These are phyloP conservation scores for Wickerhamomyces xylosicus DNA, from an alignment of 805 yeast genomes.

Conservation along the genomic window DNA sequence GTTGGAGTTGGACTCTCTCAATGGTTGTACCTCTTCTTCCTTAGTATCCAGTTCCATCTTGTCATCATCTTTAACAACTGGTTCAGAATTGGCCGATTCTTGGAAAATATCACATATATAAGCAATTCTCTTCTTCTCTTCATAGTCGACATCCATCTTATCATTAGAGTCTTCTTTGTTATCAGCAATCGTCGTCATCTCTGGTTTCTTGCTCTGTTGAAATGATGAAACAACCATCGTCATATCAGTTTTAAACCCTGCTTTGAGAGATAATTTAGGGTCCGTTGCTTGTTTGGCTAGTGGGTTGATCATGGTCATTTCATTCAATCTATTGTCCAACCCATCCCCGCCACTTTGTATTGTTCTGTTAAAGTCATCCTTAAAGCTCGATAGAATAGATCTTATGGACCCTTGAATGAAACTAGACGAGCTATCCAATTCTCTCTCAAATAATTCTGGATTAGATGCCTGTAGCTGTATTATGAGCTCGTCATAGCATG, in stretches of 20 bases:
- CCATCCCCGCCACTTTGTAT: neutral
- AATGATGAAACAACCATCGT: slow-evolving; percentile 26
- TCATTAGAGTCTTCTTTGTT: slow-evolving; percentile 1
- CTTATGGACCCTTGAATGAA: slow-evolving; percentile 14
- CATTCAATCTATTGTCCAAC: slow-evolving; percentile 12
- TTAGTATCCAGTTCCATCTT: slow-evolving; percentile 6
- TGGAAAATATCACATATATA: slow-evolving; percentile 15
- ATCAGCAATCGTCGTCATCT: neutral
- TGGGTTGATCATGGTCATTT: slow-evolving; percentile 22
- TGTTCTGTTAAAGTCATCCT: slow-evolving; percentile 8
- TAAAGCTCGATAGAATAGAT: slow-evolving; percentile 17
- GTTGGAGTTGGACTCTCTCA: too few relatives aligned
- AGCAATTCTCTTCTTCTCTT: slow-evolving; percentile 6
- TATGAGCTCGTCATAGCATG: slow-evolving; percentile 16
- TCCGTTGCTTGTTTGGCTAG: slow-evolving; percentile 6
- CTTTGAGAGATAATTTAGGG: slow-evolving; percentile 7
- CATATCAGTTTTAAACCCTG: slow-evolving; percentile 22
- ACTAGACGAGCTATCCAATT: slow-evolving; percentile 5
- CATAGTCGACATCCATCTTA: slow-evolving; percentile 7
- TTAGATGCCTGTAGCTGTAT: slow-evolving; percentile 8
- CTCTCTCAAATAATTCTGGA: slow-evolving; percentile 3
- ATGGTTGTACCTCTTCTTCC: slow-evolving; percentile 1
- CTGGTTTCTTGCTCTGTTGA: slow-evolving; percentile 3
- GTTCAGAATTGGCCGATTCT: slow-evolving; percentile 4
- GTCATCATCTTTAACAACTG: slow-evolving; percentile 16